Evolutionary conservation across 1,139 yeast genomes (phyloP), one percentile per base, ranked within the genome.

Genomic region (Geotrichum histeridarum): DNA sequence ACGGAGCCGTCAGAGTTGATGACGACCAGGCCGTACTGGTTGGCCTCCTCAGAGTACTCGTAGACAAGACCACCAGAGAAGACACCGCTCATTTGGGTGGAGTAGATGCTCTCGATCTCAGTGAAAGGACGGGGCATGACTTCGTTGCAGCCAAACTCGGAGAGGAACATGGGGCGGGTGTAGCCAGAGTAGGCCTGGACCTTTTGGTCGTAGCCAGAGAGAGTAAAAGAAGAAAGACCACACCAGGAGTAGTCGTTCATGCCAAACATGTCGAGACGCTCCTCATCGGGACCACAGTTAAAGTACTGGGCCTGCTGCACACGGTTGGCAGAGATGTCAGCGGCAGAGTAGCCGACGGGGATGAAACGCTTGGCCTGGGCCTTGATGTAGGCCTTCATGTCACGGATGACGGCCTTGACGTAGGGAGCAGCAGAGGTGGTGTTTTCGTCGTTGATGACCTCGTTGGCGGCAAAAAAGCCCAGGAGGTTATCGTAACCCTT

Each of bases 211-310:
- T 89, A 93, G 1, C 98, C 99, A 63, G 96, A 85, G 8, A 84
- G 76, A 57, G 80, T 73, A 70, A 86, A 86, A 57, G 79, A 74
- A 64, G 89, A 93, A 47, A 81, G 79, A 9, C 99, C 99, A 73
- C 99, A 93, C 99, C 99, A 93, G 64, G 91, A 95, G 70, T 94
- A 93, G 70, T 95, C 86, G 70, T 93, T 93, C 61, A 93, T 91
- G 12, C 99, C 99, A 71, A 90, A 91, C 72, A 93, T 90, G 68
- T 93, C 99, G 50, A 88, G 86, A 81, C 80, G 47, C 49, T 81
- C 84, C 12, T 76, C 77, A 14, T 68, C 70, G 12, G 78, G 82
- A 32, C 81, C 77, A 65, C 98, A 93, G 70, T 87, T 93, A 64
- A 93, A 78, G 69, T 91, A 93, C 57, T 81, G 77, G 32, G 96